Evolutionary conservation across 2,329 filamentous ascomycete species (phyloP).

Genomic region (Alternaria gansuensis): DNA sequence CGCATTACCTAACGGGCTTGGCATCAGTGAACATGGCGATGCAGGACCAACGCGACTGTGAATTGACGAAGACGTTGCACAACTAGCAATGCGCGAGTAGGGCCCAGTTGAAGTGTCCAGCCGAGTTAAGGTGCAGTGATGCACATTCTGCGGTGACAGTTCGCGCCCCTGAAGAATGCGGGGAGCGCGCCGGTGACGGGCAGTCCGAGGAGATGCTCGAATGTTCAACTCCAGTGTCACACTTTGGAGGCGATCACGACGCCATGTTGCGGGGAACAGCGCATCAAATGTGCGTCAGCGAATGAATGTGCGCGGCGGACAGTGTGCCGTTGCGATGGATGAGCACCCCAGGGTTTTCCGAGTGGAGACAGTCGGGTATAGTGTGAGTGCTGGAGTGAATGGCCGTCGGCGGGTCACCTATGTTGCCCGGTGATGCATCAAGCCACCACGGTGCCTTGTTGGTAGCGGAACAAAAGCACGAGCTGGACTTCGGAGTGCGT

Average conservation of each 20-base stretch:
- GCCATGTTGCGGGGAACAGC: constrained; percentile 43
- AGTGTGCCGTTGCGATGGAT: constrained; percentile 26
- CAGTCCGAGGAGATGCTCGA: constrained; percentile 47
- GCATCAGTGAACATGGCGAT: constrained; percentile 32
- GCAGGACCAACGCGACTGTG: constrained; percentile 25
- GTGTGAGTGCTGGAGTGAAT: constrained; percentile 23
- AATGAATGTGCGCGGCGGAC: constrained; percentile 27
- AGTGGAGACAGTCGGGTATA: constrained; percentile 30
- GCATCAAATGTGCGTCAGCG: constrained; percentile 24
- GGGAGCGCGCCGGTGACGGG: constrained; percentile 14
- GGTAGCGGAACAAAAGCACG: constrained; percentile 6
- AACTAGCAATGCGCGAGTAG: constrained; percentile 30
- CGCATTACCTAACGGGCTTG: constrained; percentile 48
- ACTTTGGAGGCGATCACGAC: constrained; percentile 27
- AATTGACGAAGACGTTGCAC: constrained; percentile 29
- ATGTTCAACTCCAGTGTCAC: constrained; percentile 26
- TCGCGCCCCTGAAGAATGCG: constrained; percentile 21
- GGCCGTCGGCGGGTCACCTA: constrained; percentile 33
- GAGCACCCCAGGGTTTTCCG: constrained; percentile 33
- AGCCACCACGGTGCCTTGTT: constrained; percentile 21
- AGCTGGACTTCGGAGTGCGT: neutral
- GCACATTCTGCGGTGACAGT: constrained; percentile 3
- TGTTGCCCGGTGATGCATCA: constrained; percentile 17
- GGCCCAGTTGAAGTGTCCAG: constrained; percentile 14
- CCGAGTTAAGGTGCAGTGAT: constrained; percentile 4